phyloP scores from a whole-genome alignment of 305 asterid species.

The Nicotiana rustica region DNA sequence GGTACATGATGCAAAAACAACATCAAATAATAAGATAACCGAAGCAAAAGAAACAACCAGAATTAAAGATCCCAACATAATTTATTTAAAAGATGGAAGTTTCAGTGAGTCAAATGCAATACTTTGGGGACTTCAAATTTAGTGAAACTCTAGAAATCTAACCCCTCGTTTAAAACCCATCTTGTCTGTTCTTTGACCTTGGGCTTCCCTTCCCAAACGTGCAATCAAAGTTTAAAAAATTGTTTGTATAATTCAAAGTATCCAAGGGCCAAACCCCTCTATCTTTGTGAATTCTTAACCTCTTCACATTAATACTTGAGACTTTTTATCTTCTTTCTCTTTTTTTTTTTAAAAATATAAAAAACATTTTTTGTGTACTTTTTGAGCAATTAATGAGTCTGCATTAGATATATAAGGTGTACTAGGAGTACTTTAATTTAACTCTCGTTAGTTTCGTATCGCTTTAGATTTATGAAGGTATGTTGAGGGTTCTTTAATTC shows the following conservation, averaged over 20 bases:
- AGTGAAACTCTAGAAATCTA: slow-evolving; percentile 63
- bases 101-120: slow-evolving; percentile 59
- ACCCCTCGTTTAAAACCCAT: slow-evolving; percentile 71
- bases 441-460: neutral
- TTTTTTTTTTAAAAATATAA: neutral
- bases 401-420: slow-evolving; percentile 7
- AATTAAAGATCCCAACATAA: neutral
- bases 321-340: neutral
- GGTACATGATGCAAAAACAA: too few relatives aligned
- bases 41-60: too few relatives aligned
- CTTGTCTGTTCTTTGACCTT: slow-evolving; percentile 81
- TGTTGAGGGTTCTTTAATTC: neutral
- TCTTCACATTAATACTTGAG: slow-evolving; percentile 32
- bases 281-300: slow-evolving; percentile 32
- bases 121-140: slow-evolving; percentile 57
- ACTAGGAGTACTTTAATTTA: neutral
- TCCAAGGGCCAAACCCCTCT: slow-evolving; percentile 34
- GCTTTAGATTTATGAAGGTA: neutral
- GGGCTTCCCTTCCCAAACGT: slow-evolving; percentile 84
- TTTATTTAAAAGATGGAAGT: slow-evolving; percentile 40
- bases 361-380: neutral
- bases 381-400: slow-evolving; percentile 1
- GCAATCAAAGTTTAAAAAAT: slow-evolving; percentile 48
- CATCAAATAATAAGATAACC: too few relatives aligned
- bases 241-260: slow-evolving; percentile 46